Base-by-base conservation (phyloP, 176 grass and related monocot genomes). In the Raddia distichophylla region DNA sequence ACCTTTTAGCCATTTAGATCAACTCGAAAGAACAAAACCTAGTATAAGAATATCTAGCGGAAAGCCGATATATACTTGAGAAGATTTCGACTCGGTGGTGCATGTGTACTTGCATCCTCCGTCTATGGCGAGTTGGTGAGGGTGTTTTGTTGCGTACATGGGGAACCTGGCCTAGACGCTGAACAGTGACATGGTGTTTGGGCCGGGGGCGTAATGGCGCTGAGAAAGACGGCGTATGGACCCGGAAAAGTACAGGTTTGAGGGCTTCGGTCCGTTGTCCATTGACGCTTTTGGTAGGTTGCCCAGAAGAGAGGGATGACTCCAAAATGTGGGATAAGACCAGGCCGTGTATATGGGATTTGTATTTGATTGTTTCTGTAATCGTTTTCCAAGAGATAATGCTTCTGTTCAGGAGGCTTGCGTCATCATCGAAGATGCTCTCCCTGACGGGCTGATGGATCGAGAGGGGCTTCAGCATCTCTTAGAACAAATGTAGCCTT, bases 201-300 rank as follows among this genome's bases (percentile, higher is more conserved):
- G 67, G 74, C 34, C 37, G 37, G 65, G 19, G 17, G 62, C 11
- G 19, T 45, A 68, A 68, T 80, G 75, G 33, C 62, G 33, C 62
- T 75, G 81, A 84, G 81, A 62, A 84, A 69, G 87, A 80, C 81
- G 61, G 44, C 76, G 76, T 75, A 84, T 84, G 86, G 86, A 80
- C 69, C 69, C 74, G 12, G 40, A n/a, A 59, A 78, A 58, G 40
- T 33, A 53, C 77, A n/a, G 56, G 22, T 33, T 27, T 60, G 46
- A 49, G 27, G 27, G 0, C 27, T 27, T 27, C 27, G 27, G 27
- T 27, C 27, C 27, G 27, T 27, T 27, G 27, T 12, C 54, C 35
- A 81, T 75, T 84, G 69, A 88, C 81, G 75, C n/a, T 10, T 10
- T 34, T 57, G 8, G 20, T 22, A 13, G 47, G 57, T 56, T 82